Base-by-base conservation (phyloP, 805 yeast species). In the Wickerhamomyces kurtzmanii region DNA sequence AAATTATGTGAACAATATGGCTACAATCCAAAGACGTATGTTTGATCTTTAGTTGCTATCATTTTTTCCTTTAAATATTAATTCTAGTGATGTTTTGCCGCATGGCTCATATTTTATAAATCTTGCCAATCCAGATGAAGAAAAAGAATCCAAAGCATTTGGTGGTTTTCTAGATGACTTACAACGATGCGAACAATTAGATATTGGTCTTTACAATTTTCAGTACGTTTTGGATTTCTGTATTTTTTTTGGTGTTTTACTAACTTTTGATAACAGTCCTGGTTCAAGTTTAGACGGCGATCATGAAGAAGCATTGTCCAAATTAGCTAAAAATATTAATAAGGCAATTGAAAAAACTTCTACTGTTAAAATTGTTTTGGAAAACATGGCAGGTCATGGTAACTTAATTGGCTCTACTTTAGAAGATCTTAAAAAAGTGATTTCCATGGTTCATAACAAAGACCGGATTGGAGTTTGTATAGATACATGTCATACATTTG, bases 301-400 rank as follows among this genome's bases (percentile, higher is more conserved):
- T 45, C 82, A 78, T 44, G 47, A 53, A 5, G 68, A 60, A 12
- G 85, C 93, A 2, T 54, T 87, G 21, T 56, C 55, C 29, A 71
- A 75, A 32, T 59, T 91, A 38, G 97, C 97, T 0, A 61, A 63
- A 15, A 79, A 80, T 40, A 76, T 91, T 37, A 89, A 91, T 51
- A 64, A 57, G 26, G 96, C 94, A 5, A 77, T 82, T 27, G 53
- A 55, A 15, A 74, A 72, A 31, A 91, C 98, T 0, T 43, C 57
- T 6, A 78, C 73, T 47, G 97, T 91, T 18, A 87, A 79, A 45
- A 75, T 91, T 24, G 93, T 91, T 9, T 65, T 91, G 33, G 98
- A 91, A 47, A 91, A 89, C 47, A 91, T 91, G 98, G 96, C 98
- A 2, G 98, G 98, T 8, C 93, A 85, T 42, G 96, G 95, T 3